Conservation (phyloP, 2,329 filamentous ascomycete genomes). For the Pseudonectria buxi region DNA sequence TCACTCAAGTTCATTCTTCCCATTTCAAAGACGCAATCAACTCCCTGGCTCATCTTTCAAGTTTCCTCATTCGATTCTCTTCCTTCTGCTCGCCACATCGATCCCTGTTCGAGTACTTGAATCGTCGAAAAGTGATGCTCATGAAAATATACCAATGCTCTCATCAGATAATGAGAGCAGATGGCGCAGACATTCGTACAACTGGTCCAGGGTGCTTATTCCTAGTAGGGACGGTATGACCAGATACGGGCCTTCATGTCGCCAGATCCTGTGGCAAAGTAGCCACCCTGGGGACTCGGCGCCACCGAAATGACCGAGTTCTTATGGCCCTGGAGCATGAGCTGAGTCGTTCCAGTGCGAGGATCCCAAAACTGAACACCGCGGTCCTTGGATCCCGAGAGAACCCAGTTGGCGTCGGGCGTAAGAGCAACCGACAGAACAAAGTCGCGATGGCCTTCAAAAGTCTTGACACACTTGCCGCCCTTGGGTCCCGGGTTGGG, state of each 20-base stretch:
- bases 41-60: too few relatives aligned
- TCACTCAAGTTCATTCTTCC: too few relatives aligned
- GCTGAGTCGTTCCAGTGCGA: constrained; percentile 82
- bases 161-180: constrained; percentile 3
- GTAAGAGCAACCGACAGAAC: constrained; percentile 93
- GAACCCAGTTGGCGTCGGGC: constrained; percentile 89
- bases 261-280: constrained; percentile 93
- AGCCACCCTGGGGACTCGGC: constrained; percentile 77
- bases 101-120: too few relatives aligned
- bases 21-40: too few relatives aligned
- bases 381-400: constrained; percentile 94
- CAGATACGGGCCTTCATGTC: constrained; percentile 98
- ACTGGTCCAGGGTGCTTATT: constrained; percentile 7
- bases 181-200: constrained; percentile 9
- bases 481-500: constrained; percentile 66
- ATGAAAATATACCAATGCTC: too few relatives aligned
- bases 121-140: too few relatives aligned
- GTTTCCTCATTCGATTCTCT: too few relatives aligned
- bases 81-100: too few relatives aligned
- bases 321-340: constrained; percentile 98
- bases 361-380: constrained; percentile 99
- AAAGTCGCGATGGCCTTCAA: constrained; percentile 97
- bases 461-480: constrained; percentile 92
- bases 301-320: constrained; percentile 98
- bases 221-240: constrained; percentile 60